These are phyloP conservation scores for Aspergillus sp. DNA, from an alignment of 2,329 filamentous ascomycete species.

Conservation along the genomic window DNA sequence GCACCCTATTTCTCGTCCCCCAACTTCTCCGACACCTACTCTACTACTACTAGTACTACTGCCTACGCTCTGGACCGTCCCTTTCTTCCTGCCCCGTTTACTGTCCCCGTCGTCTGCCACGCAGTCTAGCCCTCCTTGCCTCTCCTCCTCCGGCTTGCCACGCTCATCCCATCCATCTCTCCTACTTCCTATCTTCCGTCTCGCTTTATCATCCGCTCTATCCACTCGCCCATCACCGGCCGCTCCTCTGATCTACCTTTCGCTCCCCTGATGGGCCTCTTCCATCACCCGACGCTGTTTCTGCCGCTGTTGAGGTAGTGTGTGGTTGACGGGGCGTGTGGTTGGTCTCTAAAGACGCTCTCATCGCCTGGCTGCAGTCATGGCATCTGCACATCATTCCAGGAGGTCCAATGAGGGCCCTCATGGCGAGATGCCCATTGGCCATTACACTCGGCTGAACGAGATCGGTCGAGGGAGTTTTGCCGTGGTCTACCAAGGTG, in stretches of 20 bases:
- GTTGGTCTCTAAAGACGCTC: constrained; percentile 19
- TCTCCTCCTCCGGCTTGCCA: not conserved
- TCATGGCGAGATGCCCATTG: constrained; percentile 53
- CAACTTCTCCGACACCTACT: not conserved
- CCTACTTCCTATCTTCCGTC: not conserved
- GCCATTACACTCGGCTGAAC: constrained; percentile 77
- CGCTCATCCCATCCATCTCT: not conserved
- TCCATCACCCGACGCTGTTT: constrained; percentile 25
- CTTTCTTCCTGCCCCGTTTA: not conserved
- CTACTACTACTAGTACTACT: not conserved
- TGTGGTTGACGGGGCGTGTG: constrained; percentile 34
- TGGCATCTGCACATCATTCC: constrained; percentile 46
- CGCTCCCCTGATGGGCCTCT: constrained; percentile 39
- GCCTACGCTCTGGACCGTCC: not conserved
- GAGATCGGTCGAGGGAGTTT: constrained; percentile 98
- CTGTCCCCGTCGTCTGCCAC: not conserved
- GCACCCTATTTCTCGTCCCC: not conserved
- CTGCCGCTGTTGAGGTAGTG: constrained; percentile 39
- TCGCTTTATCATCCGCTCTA: not conserved
- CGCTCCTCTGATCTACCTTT: constrained; percentile 9
- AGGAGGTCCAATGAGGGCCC: constrained; percentile 42
- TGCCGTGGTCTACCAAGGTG: constrained; percentile 87
- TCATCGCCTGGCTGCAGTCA: constrained; percentile 37
- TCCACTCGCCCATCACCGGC: constrained; percentile 15
- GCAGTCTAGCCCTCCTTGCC: not conserved